Evolutionary conservation across 2,329 filamentous ascomycete species (phyloP), one percentile per base, ranked within the genome.

Genomic region (Fusarium lateritium): DNA sequence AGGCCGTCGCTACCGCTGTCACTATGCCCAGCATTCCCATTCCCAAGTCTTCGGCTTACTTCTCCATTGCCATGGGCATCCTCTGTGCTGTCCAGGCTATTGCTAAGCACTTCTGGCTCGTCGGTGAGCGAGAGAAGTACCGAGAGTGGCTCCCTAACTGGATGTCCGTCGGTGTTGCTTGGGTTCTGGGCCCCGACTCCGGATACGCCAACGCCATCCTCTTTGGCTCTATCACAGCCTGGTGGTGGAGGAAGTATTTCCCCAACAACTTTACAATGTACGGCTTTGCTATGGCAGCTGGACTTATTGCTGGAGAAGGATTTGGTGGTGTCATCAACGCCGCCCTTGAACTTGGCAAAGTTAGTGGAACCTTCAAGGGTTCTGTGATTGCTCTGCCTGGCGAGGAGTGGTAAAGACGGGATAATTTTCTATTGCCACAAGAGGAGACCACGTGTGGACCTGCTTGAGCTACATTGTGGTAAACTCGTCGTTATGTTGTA

Each of bases 241-340:
- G 82, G 76, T 76, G 84, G 75, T 90, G 88, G 88, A 79, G 76
- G 51, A 89, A 84, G 79, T 83, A 78, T 65, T 84, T 80, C 65
- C 78, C 81, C 7, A 81, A 80, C 62, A 77, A 73, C 57, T 89
- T 86, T 65, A 86, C 88, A 53, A 82, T 83, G 56, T 88, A 86
- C 72, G 86, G 83, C 6, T 90, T 86, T 65, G 86, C 86, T 4
- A 80, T 89, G 53, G 88, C 88, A 1, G 88, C 88, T 17, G 88
- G 88, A 59, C 76, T 89, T 52, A 88, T 90, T 69, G 88, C 88
- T 3, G 88, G 88, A 4, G 88, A 90, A 76, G 88, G 88, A 50
- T 84, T 90, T 54, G 88, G 86, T 6, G 88, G 88, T 66, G 87
- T 89, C 14, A 76, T 90, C 60, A 89, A 89, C 67, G 88, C 88